A percentile compares a stretch with the other conserved stretches of the same genome.
These are phyloP conservation scores for Solanum infundibuliforme DNA, from an alignment of 257 asterid genomes.

Conservation along the genomic window DNA sequence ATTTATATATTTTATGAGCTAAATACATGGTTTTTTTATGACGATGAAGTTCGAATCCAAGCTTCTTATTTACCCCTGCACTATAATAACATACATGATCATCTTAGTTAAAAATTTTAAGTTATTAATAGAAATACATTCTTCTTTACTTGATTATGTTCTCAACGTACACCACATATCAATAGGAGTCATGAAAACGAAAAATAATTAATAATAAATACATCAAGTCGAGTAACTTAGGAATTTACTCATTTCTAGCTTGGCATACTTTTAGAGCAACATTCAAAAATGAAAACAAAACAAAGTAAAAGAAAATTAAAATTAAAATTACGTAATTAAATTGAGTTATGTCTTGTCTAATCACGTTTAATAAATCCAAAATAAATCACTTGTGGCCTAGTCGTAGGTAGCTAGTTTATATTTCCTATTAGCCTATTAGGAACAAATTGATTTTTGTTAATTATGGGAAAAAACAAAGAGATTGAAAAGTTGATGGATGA, in stretches of 20 bases:
- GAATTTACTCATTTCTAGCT: not conserved
- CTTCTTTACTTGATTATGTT: not conserved
- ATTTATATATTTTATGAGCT: not conserved
- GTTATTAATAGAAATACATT: not conserved
- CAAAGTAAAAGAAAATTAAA: not conserved
- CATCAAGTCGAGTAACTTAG: not conserved
- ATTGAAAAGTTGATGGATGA: not conserved
- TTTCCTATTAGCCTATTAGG: not conserved
- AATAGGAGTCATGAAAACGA: not conserved
- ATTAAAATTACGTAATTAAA: not conserved
- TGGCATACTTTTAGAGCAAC: not conserved
- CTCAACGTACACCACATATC: not conserved
- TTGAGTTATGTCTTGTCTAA: not conserved
- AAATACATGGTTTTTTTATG: not conserved
- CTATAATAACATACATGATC: not conserved
- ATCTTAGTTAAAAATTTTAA: rapidly evolving
- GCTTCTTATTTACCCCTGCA: not conserved
- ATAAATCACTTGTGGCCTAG: not conserved
- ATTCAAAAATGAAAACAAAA: not conserved
- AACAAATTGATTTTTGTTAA: not conserved
- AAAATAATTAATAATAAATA: not conserved
- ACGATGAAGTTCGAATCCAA: not conserved
- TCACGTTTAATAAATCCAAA: not conserved
- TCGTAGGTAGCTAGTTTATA: not conserved
- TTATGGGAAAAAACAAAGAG: not conserved